Base-by-base conservation (phyloP, 2,329 filamentous ascomycete species). In the Microascus cirrosus region DNA sequence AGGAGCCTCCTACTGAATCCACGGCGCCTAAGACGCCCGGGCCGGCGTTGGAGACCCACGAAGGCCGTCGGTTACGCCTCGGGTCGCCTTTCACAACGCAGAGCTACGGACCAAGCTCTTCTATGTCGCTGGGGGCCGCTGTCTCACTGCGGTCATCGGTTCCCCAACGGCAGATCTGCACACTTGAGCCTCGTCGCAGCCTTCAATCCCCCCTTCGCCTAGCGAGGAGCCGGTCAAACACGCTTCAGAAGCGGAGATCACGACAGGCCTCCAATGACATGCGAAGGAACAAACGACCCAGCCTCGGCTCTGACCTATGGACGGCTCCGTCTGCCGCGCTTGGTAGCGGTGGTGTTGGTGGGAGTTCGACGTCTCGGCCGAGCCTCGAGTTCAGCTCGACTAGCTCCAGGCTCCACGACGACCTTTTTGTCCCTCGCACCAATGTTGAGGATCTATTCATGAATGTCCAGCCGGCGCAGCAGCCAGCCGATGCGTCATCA, bases 71-170 rank as follows among this genome's bases (percentile, higher is more conserved):
- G 51, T 57, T 24, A 12, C 73, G 75, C 3, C 73, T 82, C 2
- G 79, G 75, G 1, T 83, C 81, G 3, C 80, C 81, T 0, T 83
- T 85, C 60, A 70, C 73, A 22, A 75, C 80, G 35, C 78, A 74
- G 60, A 85, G 81, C 62, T 85, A 85, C 62, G 83, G 83, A 0
- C 83, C 82, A 1, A 84, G 79, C 67, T 82, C 81, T 13, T 83
- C 82, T 3, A 73, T 69, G 20, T 73, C 75, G 0, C 67, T 82
- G 7, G 71, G 71, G 3, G 73, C 72, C 8, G 70, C 69, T 50
- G 66, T 73, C 11, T 55, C 58, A 69, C 3, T 69, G 70, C 53
- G 65, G 69, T 2, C 70, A 70, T 36, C 67, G 22, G 50, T 57
- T 22, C 55, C 55, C 34, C 48, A 24, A 13, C 55, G 73, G 34